Conservation (phyloP, 2,329 filamentous ascomycete genomes). For the Mollisia scopiformis region DNA sequence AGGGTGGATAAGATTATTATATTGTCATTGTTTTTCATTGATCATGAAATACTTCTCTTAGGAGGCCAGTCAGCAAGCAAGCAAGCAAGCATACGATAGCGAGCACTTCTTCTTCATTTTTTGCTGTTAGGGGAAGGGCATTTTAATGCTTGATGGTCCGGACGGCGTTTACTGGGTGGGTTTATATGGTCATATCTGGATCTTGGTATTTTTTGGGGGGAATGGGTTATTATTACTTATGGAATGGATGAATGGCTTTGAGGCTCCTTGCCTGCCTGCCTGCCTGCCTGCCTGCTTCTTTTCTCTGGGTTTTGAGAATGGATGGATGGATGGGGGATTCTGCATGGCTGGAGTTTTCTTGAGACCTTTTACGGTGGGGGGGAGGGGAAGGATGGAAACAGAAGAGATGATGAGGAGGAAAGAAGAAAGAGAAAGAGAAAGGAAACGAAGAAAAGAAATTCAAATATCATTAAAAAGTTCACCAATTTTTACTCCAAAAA, state of each 20-base stretch:
- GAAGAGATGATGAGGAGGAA: neutral
- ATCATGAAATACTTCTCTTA: neutral
- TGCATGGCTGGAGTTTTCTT: neutral
- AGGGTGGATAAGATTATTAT: constrained; percentile 1
- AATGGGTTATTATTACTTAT: neutral
- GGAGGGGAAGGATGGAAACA: neutral
- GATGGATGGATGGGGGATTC: too few species aligned
- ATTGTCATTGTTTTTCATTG: neutral
- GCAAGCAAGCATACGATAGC: constrained; percentile 4
- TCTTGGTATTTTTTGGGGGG: neutral
- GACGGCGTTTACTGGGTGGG: neutral
- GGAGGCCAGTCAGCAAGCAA: too few species aligned
- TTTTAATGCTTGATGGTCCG: neutral
- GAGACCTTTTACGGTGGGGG: neutral
- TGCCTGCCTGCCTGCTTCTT: too few species aligned
- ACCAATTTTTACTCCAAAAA: neutral
- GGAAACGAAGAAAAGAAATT: neutral
- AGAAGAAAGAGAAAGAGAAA: neutral
- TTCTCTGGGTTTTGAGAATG: neutral
- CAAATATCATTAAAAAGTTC: neutral
- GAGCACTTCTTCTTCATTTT: neutral
- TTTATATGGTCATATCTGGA: neutral
- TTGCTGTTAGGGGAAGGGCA: neutral
- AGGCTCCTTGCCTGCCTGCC: too few species aligned
- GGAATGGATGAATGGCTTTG: neutral